phyloP scores from a whole-genome alignment of 257 asterid genomes.

The Forsythia viridissima region DNA sequence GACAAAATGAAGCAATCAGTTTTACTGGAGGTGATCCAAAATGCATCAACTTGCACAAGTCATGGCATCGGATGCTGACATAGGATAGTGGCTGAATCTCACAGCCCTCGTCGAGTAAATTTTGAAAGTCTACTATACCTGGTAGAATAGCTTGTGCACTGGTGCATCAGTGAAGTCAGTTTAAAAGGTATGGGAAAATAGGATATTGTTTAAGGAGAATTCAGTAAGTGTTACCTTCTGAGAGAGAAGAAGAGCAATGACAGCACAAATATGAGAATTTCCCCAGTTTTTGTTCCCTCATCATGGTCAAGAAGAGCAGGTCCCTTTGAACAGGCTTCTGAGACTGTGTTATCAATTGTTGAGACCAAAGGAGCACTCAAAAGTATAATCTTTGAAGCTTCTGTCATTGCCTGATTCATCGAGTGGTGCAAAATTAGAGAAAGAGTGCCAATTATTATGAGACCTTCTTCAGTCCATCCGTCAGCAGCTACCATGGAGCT shows the following conservation, averaged over 20 bases:
- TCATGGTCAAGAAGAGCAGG: slow-evolving; percentile 70
- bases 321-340: slow-evolving; percentile 73
- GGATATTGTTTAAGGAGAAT: background rate
- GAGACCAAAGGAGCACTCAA: slow-evolving; percentile 60
- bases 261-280: slow-evolving; percentile 61
- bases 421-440: slow-evolving; percentile 82
- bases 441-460: slow-evolving; percentile 51
- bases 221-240: slow-evolving; percentile 54
- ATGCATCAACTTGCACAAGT: slow-evolving; percentile 81
- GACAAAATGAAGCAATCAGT: slow-evolving; percentile 69
- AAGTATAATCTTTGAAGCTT: slow-evolving; percentile 73
- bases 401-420: slow-evolving; percentile 52
- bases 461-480: slow-evolving; percentile 64
- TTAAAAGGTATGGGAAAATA: background rate
- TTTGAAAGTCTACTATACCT: slow-evolving; percentile 48
- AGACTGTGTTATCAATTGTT: slow-evolving; percentile 41
- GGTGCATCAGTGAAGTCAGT: slow-evolving; percentile 36
- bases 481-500: slow-evolving; percentile 45
- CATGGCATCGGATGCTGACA: slow-evolving; percentile 65
- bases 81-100: slow-evolving; percentile 41
- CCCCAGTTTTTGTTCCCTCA: slow-evolving; percentile 65
- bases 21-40: slow-evolving; percentile 73
- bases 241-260: slow-evolving; percentile 65
- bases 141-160: slow-evolving; percentile 67
- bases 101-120: slow-evolving; percentile 42